Percentiles rank a stretch among this genome's conserved stretches.
Evolutionary conservation across 176 grass and related monocot species (phyloP).

Genomic region (Alloteropsis semialata): DNA sequence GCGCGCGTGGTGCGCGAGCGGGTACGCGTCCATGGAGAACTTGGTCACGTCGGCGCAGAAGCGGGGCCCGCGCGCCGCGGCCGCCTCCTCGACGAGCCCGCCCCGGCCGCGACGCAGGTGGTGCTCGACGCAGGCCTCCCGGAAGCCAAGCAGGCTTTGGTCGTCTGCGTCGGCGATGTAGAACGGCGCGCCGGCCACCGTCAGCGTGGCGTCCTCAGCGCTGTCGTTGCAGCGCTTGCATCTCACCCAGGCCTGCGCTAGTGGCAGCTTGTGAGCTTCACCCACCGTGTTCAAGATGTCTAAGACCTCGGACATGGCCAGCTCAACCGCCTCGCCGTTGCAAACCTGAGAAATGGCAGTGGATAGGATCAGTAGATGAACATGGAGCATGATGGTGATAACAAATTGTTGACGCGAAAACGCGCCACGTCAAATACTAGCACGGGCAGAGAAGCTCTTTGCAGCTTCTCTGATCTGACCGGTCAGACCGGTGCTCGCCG

Average conservation of each 20-base stretch:
- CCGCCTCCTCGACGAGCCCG: slow-evolving; percentile 60
- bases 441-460: too few species aligned
- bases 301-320: slow-evolving; percentile 60
- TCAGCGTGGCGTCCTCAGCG: slow-evolving; percentile 43
- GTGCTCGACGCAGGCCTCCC: slow-evolving; percentile 78
- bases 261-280: slow-evolving; percentile 54
- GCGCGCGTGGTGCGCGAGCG: slow-evolving; percentile 76
- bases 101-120: slow-evolving; percentile 52
- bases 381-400: neutral
- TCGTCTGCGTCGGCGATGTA: slow-evolving; percentile 28
- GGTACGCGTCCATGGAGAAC: slow-evolving; percentile 73
- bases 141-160: slow-evolving; percentile 38
- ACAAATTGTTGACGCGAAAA: too few species aligned
- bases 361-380: neutral
- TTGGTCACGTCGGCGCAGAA: slow-evolving; percentile 63
- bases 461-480: too few species aligned
- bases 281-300: slow-evolving; percentile 48
- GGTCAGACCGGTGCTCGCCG: too few species aligned
- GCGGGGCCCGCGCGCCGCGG: slow-evolving; percentile 5
- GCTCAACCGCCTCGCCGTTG: slow-evolving; percentile 15
- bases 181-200: slow-evolving; percentile 54
- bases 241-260: slow-evolving; percentile 77
- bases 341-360: slow-evolving; percentile 29
- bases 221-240: slow-evolving; percentile 48
- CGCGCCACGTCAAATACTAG: too few species aligned